Base-by-base conservation (phyloP, 805 yeast genomes). In the Candida maris region DNA sequence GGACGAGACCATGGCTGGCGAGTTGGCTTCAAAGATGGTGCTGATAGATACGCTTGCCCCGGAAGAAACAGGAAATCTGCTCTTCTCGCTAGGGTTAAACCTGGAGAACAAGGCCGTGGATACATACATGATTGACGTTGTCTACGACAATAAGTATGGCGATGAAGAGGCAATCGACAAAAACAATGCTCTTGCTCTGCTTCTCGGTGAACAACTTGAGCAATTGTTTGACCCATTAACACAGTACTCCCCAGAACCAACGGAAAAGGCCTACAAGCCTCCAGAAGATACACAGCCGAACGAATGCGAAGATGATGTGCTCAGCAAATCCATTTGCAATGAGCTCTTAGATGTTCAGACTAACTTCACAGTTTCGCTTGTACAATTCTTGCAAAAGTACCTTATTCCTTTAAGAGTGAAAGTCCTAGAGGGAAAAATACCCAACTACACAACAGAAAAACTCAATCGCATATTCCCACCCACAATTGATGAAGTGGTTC, bases 211-310 rank as follows among this genome's bases (percentile, higher is more conserved):
- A 27, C 97, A 89, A 57, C 62, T 86, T 27, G 96, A 89, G 45
- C 91, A 83, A 48, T 61, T 91, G 25, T 91, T 91, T 59, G 94
- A 91, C 52, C 96, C 97, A 1, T 62, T 88, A 37, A 71, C 85
- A 4, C 97, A 89, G 59, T 91, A 91, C 56, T 85, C 94, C 0
- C 97, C 97, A 0, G 96, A 91, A 58, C 77, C 81, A 20, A 77
- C 95, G 25, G 91, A 83, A 42, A 68, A 73, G 39, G 68, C 74
- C 2, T 89, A 91, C 54, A 67, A 59, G 33, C 77, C 86, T 0
- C 95, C 94, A 2, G 32, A 32, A 38, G 52, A 35, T 38, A 42
- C 29, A 6, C 28, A 35, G 2, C 13, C 20, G 17, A 6, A n/a
- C 35, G n/a, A 51, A 22, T 36, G 39, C 4, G 62, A 65, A 12